Conservation (phyloP, 768 basidiomycete species). For the Mycena rosella region DNA sequence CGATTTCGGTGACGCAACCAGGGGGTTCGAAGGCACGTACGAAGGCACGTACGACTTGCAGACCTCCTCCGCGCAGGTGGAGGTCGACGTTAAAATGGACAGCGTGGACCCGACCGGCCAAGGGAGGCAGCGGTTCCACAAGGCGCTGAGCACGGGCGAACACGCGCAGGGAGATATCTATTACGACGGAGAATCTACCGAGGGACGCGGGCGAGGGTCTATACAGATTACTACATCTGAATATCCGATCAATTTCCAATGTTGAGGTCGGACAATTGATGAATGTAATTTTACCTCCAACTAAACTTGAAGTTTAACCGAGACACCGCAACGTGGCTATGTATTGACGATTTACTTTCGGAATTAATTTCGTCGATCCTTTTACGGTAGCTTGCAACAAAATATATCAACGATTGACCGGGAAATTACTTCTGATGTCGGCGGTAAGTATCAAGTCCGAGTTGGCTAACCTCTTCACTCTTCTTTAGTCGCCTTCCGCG, state of each 20-base stretch:
- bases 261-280: no score
- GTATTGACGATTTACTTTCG: no score
- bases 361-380: no score
- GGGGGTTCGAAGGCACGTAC: background rate
- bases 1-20: background rate
- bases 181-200: constrained; percentile 15
- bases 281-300: no score
- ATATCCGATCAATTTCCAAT: background rate
- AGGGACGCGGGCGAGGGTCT: background rate
- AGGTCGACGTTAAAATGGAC: background rate
- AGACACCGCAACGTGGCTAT: no score
- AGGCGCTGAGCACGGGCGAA: background rate
- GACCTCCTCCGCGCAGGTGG: constrained; percentile 13
- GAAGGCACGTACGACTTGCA: constrained; percentile 27
- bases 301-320: no score
- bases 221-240: constrained; percentile 6
- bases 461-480: background rate
- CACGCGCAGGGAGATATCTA: constrained; percentile 1
- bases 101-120: background rate
- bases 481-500: no score
- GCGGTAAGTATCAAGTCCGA: no score
- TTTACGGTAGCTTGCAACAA: no score
- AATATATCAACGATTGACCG: no score
- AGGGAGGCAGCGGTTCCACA: constrained; percentile 9
- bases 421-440: no score